Conservation (phyloP, 2,329 filamentous ascomycete genomes). For the Boeremia exigua region DNA sequence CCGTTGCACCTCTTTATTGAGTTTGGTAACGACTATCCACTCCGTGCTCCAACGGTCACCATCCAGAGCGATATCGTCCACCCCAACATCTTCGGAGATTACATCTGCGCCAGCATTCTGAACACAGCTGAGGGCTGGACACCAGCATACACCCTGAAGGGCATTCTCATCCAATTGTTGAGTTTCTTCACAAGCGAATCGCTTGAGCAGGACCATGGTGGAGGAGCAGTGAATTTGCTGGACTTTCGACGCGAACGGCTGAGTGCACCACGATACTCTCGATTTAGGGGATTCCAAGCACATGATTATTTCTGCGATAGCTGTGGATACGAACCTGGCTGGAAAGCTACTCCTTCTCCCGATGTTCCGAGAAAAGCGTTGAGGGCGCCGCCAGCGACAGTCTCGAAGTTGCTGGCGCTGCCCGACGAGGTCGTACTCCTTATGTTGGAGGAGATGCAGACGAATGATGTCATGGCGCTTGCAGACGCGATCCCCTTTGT, state of each 20-base stretch:
- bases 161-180: conserved; percentile 58
- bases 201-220: conserved; percentile 51
- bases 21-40: conserved; percentile 49
- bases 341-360: neutral
- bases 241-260: conserved; percentile 4
- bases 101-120: conserved; percentile 58
- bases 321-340: neutral
- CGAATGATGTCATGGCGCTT: conserved; percentile 47
- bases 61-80: conserved; percentile 54
- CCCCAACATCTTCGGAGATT: conserved; percentile 54
- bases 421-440: conserved; percentile 53
- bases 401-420: conserved; percentile 37
- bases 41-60: conserved; percentile 47
- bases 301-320: neutral
- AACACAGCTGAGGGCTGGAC: conserved; percentile 54
- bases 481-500: conserved; percentile 49
- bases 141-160: conserved; percentile 59
- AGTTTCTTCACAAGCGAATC: conserved; percentile 59
- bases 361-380: neutral
- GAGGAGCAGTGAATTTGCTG: conserved; percentile 31
- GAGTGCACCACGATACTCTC: neutral
- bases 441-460: conserved; percentile 29
- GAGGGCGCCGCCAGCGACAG: neutral
- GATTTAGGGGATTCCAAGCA: neutral
- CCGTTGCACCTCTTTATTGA: conserved; percentile 54